Evolutionary conservation across 352 stramenopile genomes (phyloP).

Genomic region (Pythium dissimile): DNA sequence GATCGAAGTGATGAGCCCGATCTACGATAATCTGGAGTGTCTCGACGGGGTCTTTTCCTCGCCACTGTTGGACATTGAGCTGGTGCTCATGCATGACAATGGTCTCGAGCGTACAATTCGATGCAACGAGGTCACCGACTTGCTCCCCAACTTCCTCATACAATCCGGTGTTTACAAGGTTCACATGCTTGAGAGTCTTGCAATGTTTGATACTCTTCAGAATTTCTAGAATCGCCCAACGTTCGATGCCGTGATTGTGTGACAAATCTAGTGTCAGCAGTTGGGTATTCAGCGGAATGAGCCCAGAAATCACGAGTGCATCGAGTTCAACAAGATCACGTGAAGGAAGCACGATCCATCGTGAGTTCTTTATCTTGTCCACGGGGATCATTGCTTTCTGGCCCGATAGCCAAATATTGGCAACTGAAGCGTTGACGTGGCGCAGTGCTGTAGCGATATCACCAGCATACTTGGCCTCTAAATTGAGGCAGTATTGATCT

Average conservation of each 20-base stretch:
- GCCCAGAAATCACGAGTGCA: constrained; percentile 49
- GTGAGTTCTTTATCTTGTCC: constrained; percentile 58
- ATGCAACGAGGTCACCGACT: constrained; percentile 47
- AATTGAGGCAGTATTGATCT: constrained; percentile 47
- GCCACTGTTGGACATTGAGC: constrained; percentile 48
- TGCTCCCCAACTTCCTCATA: constrained; percentile 55
- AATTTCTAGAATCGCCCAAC: constrained; percentile 48
- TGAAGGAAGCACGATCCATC: constrained; percentile 44
- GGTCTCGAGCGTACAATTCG: constrained; percentile 56
- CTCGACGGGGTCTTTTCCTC: constrained; percentile 35
- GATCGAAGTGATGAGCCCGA: constrained; percentile 45
- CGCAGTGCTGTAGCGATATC: constrained; percentile 42
- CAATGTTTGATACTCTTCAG: constrained; percentile 51
- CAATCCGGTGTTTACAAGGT: constrained; percentile 54
- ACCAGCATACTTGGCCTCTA: constrained; percentile 52
- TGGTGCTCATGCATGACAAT: constrained; percentile 51
- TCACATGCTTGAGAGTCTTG: constrained; percentile 46
- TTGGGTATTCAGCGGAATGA: constrained; percentile 51
- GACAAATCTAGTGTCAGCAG: constrained; percentile 67
- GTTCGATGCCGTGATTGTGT: constrained; percentile 46
- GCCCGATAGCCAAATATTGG: constrained; percentile 38
- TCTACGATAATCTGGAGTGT: constrained; percentile 29
- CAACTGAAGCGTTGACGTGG: constrained; percentile 51
- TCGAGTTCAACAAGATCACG: constrained; percentile 53
- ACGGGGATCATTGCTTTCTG: constrained; percentile 41